These are phyloP conservation scores for Pterocarpus santalinus DNA, from an alignment of 306 rosid genomes.

Conservation along the genomic window DNA sequence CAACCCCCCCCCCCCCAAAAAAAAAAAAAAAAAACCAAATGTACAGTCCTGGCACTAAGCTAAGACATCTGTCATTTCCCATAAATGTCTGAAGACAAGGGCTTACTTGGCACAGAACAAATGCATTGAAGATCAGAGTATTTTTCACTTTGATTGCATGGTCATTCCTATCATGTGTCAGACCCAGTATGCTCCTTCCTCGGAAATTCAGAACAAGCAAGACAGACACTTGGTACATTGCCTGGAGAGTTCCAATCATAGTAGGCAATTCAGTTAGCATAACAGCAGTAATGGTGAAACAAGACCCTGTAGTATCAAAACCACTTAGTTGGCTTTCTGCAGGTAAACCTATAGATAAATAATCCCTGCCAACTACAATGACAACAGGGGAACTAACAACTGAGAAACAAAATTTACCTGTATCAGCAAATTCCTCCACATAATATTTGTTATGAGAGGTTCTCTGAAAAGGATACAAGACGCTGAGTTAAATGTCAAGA, in stretches of 20 bases:
- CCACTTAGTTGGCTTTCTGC: constrained; percentile 13
- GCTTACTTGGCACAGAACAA: constrained; percentile 95
- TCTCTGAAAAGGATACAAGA: constrained; percentile 66
- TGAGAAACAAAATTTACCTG: constrained; percentile 67
- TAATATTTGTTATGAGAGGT: constrained; percentile 90
- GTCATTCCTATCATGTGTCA: constrained; percentile 40
- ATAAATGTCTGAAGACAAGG: constrained; percentile 1
- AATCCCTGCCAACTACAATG: constrained; percentile 30
- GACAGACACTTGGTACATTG: constrained; percentile 86
- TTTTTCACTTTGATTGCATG: constrained; percentile 75
- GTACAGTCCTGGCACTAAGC: neutral
- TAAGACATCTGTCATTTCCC: neutral
- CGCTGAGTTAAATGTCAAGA: constrained; percentile 29
- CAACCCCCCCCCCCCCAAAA: too few relatives aligned
- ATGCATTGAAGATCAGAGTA: constrained; percentile 92
- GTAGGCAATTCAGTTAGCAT: constrained; percentile 5
- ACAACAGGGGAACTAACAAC: constrained; percentile 9
- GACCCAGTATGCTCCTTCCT: constrained; percentile 72
- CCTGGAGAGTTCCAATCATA: constrained; percentile 61
- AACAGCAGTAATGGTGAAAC: neutral
- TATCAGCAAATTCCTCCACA: constrained; percentile 97
- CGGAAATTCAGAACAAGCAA: constrained; percentile 81
- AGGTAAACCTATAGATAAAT: constrained; percentile 29
- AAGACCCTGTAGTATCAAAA: constrained; percentile 10
- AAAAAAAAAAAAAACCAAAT: neutral